Percentiles rank a stretch among this genome's conserved stretches.
phyloP scores from a whole-genome alignment of 139 green algal species.

The Pleodorina starrii region DNA sequence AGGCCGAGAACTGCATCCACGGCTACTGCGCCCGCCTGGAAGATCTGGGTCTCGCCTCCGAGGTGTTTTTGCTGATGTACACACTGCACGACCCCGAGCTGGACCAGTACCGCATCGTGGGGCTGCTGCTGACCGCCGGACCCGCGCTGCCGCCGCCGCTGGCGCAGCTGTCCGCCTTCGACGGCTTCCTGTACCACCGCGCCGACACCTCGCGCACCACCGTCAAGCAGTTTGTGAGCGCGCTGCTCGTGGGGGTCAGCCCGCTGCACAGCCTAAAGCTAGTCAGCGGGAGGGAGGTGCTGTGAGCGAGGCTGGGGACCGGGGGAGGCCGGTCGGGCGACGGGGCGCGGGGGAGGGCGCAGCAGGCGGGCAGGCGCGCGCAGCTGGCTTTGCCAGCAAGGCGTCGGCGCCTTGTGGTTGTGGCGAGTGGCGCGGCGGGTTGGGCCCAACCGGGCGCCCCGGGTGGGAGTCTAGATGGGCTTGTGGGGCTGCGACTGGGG shows the following conservation, averaged over 20 bases:
- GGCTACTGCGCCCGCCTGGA: constrained; percentile 24
- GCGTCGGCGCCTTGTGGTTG: too few relatives aligned
- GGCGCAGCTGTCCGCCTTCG: not conserved
- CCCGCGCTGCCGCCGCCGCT: constrained; percentile 9
- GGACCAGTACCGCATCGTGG: constrained; percentile 32
- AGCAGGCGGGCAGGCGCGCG: too few relatives aligned
- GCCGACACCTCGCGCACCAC: not conserved
- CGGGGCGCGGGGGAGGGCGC: too few relatives aligned
- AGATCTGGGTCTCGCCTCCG: not conserved
- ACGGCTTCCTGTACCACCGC: constrained; percentile 38
- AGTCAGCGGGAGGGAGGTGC: not conserved
- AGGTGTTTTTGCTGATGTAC: constrained; percentile 31
- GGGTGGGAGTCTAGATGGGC: too few relatives aligned
- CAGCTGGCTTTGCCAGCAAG: too few relatives aligned
- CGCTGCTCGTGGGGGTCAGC: constrained; percentile 39
- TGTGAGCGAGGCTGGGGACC: not conserved
- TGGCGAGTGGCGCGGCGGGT: too few relatives aligned
- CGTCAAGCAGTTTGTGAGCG: constrained; percentile 34
- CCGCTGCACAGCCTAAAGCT: constrained; percentile 24
- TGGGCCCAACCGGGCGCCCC: too few relatives aligned
- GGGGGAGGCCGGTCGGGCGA: too few relatives aligned
- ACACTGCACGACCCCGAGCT: not conserved
- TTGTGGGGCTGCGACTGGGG: too few relatives aligned
- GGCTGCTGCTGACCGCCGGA: constrained; percentile 38
- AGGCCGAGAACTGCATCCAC: constrained; percentile 39